A percentile compares a stretch with the other conserved stretches of the same genome.
These are phyloP conservation scores for Phytomonas sp. DNA, from an alignment of 208 protist genomes.

Conservation along the genomic window DNA sequence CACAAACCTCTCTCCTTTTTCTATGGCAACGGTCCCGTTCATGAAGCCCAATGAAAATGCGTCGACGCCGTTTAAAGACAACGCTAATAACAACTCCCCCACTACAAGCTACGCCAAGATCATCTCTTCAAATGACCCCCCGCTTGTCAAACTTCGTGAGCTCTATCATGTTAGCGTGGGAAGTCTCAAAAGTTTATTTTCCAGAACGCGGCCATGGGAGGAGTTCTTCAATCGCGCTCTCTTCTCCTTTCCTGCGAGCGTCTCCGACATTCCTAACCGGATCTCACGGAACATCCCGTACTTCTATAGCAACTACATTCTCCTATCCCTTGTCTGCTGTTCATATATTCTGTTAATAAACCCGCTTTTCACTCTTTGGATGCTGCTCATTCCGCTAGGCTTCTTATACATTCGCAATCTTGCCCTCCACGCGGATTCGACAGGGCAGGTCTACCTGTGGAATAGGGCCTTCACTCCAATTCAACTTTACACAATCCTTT, in stretches of 20 bases:
- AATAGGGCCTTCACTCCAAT: conserved; percentile 26
- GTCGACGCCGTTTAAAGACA: neutral
- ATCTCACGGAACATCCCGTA: conserved; percentile 67
- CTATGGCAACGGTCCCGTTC: neutral
- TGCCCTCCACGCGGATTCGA: conserved; percentile 12
- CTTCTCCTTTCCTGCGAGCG: conserved; percentile 40
- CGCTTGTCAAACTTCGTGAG: conserved; percentile 22
- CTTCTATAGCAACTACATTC: conserved; percentile 88
- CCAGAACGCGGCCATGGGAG: conserved; percentile 52
- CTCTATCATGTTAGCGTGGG: conserved; percentile 26
- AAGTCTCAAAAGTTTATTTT: conserved; percentile 26
- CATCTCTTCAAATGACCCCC: conserved; percentile 15
- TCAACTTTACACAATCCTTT: conserved; percentile 61
- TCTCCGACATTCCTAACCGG: conserved; percentile 49
- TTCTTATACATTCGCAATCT: conserved; percentile 44
- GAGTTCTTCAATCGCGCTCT: conserved; percentile 76
- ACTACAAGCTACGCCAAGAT: conserved; percentile 27
- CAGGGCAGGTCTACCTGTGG: conserved; percentile 23
- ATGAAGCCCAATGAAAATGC: neutral
- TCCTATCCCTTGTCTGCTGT: conserved; percentile 65
- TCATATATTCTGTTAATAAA: conserved; percentile 79
- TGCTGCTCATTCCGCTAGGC: conserved; percentile 24
- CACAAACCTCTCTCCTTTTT: neutral
- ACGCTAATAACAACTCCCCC: conserved; percentile 9
- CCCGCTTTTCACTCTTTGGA: conserved; percentile 56